Evolutionary conservation across 2,329 filamentous ascomycete species (phyloP).

Genomic region (Alternaria burnsii): DNA sequence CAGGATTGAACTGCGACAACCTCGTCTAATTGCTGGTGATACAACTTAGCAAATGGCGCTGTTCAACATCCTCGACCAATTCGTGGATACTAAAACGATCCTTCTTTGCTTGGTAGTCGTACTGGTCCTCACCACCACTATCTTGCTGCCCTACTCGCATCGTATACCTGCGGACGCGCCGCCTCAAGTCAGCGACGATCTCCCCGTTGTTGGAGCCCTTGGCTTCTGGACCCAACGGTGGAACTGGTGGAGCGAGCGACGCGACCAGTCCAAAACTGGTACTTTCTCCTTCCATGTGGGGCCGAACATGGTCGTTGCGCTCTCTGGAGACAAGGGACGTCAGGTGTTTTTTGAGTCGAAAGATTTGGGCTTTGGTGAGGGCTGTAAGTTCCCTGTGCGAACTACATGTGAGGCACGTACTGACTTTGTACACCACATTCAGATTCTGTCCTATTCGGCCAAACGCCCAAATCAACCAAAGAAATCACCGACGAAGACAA

Average conservation of each 20-base stretch:
- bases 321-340: slow-evolving; percentile 56
- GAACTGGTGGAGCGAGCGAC: slow-evolving; percentile 55
- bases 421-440: neutral
- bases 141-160: slow-evolving; percentile 29
- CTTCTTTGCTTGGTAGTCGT: slow-evolving; percentile 17
- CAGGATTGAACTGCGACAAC: neutral
- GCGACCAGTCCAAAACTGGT: slow-evolving; percentile 46
- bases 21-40: neutral
- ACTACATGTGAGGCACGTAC: neutral
- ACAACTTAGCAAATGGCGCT: slow-evolving; percentile 18
- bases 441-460: slow-evolving; percentile 41
- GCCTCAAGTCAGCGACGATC: slow-evolving; percentile 28
- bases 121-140: slow-evolving; percentile 17
- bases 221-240: slow-evolving; percentile 59
- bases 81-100: slow-evolving; percentile 19
- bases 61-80: slow-evolving; percentile 2
- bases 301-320: slow-evolving; percentile 54
- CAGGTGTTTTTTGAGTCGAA: slow-evolving; percentile 58
- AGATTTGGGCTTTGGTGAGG: slow-evolving; percentile 56
- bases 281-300: slow-evolving; percentile 62
- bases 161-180: slow-evolving; percentile 34
- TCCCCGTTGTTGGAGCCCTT: slow-evolving; percentile 56
- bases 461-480: slow-evolving; percentile 20
- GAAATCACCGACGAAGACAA: slow-evolving; percentile 18
- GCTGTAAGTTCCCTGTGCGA: slow-evolving; percentile 26